A percentile compares a stretch with the other conserved stretches of the same genome.
These are phyloP conservation scores for Penicillium sp. DNA, from an alignment of 2,329 filamentous ascomycete species.

Conservation along the genomic window DNA sequence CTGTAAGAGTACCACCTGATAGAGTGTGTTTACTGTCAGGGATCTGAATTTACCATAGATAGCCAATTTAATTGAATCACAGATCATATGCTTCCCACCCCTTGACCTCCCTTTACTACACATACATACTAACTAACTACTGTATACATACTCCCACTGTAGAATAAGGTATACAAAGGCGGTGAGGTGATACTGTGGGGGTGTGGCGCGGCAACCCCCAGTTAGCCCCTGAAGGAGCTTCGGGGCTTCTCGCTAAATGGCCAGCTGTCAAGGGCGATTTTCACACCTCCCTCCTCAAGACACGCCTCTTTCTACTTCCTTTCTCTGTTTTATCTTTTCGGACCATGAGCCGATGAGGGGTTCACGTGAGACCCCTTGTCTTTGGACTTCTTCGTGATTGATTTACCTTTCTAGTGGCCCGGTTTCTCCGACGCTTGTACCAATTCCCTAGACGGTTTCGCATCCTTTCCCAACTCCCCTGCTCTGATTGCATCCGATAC, in stretches of 20 bases:
- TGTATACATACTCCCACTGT: no score
- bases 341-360: constrained; percentile 32
- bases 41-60: no score
- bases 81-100: no score
- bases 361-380: constrained; percentile 28
- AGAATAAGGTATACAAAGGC: constrained; percentile 5
- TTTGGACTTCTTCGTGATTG: constrained; percentile 27
- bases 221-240: constrained; percentile 30
- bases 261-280: constrained; percentile 27
- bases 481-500: constrained; percentile 16
- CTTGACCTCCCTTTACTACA: no score
- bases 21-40: no score
- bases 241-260: constrained; percentile 34
- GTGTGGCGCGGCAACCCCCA: constrained; percentile 29
- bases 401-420: constrained; percentile 14
- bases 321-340: constrained; percentile 25
- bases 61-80: no score
- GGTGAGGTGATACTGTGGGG: constrained; percentile 31
- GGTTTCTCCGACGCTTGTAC: constrained; percentile 4
- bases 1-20: no score
- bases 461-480: not conserved
- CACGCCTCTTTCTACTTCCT: constrained; percentile 12
- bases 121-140: no score
- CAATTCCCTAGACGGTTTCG: constrained; percentile 12
- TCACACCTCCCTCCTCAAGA: constrained; percentile 11